Base-by-base conservation (phyloP, 2,329 filamentous ascomycete species). In the Colletotrichum godetiae region DNA sequence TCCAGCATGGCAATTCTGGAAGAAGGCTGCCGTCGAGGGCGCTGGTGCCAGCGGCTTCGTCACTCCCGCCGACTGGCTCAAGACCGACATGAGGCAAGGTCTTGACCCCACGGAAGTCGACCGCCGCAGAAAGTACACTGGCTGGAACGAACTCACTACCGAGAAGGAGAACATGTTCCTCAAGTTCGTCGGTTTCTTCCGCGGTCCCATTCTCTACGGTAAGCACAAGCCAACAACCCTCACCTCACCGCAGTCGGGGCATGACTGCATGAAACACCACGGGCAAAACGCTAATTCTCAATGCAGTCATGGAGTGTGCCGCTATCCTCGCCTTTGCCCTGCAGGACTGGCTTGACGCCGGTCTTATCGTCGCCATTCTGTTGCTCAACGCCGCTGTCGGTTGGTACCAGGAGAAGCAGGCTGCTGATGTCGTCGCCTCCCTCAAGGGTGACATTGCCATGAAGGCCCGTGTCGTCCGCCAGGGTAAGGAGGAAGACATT, bases 381-480 rank as follows among this genome's bases (percentile, higher is more conserved):
- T 78, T 92, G 80, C 91, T 95, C 75, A 95, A 95, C 85, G 92
- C 92, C 76, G 85, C 92, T 76, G 92, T 94, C 82, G 92, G 92
- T 86, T 94, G 92, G 90, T 94, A 94, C 83, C 92, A 94, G 82
- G 92, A 94, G 84, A 94, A 94, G 86, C 92, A 94, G 84, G 92
- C 92, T 78, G 92, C 92, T 77, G 92, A 94, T 83, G 92, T 94
- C 79, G 92, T 94, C 79, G 92, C 92, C 69, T 90, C 87, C 75
- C 85, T 94, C 75, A 94, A 94, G 87, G 92, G 92, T 85, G 92
- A 94, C 79, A 94, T 95, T 80, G 92, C 92, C 78, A 92, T 94
- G 91, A 92, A 90, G 84, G 90, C 91, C 60, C 87, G 85, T 75
- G 91, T 92, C 79, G 84, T 94, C 77, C 92, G 92, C 79, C 88